These are phyloP conservation scores for Colletotrichum sp. DNA, from an alignment of 2,329 filamentous ascomycete species.

Conservation along the genomic window DNA sequence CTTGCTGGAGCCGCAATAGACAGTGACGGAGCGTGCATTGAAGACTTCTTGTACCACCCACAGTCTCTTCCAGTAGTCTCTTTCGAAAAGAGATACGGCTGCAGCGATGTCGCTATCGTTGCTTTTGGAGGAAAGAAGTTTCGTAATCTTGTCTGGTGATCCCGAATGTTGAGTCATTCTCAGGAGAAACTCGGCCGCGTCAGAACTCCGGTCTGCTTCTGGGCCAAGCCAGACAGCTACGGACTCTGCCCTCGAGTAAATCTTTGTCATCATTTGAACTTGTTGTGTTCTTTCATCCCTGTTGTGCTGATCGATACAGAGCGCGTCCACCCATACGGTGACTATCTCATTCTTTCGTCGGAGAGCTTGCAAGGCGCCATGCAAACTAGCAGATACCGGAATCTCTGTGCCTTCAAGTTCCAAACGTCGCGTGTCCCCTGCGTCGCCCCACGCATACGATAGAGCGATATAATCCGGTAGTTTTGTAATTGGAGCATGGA, in stretches of 20 bases:
- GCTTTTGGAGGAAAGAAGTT: slow-evolving; percentile 17
- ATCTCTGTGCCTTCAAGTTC: slow-evolving; percentile 18
- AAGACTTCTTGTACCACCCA: slow-evolving; percentile 37
- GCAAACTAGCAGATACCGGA: slow-evolving; percentile 23
- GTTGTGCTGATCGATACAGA: slow-evolving; percentile 24
- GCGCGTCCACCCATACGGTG: slow-evolving; percentile 29
- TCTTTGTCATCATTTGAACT: slow-evolving; percentile 20
- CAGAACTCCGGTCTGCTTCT: slow-evolving; percentile 19
- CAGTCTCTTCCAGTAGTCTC: slow-evolving; percentile 38
- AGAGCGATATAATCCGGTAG: slow-evolving; percentile 31
- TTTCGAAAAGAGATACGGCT: slow-evolving; percentile 34
- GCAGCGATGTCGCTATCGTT: slow-evolving; percentile 21
- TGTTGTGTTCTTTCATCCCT: neutral
- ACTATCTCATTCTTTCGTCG: slow-evolving; percentile 9
- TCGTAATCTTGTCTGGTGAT: neutral
- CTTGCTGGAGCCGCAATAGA: slow-evolving; percentile 28
- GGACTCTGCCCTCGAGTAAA: slow-evolving; percentile 22
- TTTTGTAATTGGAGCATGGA: slow-evolving; percentile 13
- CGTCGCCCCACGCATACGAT: slow-evolving; percentile 39
- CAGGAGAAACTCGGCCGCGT: slow-evolving; percentile 18
- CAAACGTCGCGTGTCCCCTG: slow-evolving; percentile 22
- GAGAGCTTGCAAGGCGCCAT: slow-evolving; percentile 24
- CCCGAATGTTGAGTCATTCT: neutral
- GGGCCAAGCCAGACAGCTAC: slow-evolving; percentile 27
- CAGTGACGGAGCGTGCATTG: slow-evolving; percentile 24